phyloP scores from a whole-genome alignment of 495 filamentous ascomycete genomes.

The Aspergillus kassunensis region DNA sequence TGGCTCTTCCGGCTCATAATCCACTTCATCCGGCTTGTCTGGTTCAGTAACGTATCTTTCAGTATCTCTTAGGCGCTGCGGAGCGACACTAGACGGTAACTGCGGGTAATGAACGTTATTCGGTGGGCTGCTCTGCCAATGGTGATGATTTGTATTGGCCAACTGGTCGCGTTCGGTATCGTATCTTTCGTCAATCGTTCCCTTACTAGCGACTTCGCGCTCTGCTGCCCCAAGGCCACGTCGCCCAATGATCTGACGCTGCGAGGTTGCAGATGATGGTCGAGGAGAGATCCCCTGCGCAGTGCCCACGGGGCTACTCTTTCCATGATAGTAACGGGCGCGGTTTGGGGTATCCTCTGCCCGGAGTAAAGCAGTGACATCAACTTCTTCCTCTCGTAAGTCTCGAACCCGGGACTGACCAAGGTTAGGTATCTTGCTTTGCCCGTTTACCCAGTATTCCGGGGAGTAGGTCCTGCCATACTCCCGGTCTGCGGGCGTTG shows the following conservation, averaged over 20 bases:
- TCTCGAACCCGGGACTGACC: constrained; percentile 35
- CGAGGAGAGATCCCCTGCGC: constrained; percentile 15
- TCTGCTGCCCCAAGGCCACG: too few relatives aligned
- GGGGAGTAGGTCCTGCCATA: constrained; percentile 27
- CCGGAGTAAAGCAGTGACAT: constrained; percentile 32
- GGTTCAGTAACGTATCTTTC: constrained; percentile 8
- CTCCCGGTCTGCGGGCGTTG: constrained; percentile 13
- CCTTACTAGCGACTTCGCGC: too few relatives aligned
- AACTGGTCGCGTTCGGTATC: background rate
- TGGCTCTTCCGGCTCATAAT: constrained; percentile 4
- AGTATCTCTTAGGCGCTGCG: too few relatives aligned
- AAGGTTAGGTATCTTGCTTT: constrained; percentile 24
- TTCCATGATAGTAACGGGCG: constrained; percentile 38
- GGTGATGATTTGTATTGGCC: background rate
- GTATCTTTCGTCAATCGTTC: constrained; percentile 6
- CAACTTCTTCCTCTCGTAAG: constrained; percentile 39
- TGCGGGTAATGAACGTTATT: too few relatives aligned
- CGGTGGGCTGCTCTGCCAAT: too few relatives aligned
- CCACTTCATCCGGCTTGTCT: background rate
- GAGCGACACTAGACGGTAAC: too few relatives aligned
- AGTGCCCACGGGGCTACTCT: constrained; percentile 31
- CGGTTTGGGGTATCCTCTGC: constrained; percentile 41
- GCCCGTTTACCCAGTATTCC: constrained; percentile 27
- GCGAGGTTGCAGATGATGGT: constrained; percentile 10
- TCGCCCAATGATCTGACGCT: too few relatives aligned